Percentiles rank a stretch among this genome's conserved stretches.
phyloP scores from a whole-genome alignment of 2,329 filamentous ascomycete species.

The Fusarium graminum region DNA sequence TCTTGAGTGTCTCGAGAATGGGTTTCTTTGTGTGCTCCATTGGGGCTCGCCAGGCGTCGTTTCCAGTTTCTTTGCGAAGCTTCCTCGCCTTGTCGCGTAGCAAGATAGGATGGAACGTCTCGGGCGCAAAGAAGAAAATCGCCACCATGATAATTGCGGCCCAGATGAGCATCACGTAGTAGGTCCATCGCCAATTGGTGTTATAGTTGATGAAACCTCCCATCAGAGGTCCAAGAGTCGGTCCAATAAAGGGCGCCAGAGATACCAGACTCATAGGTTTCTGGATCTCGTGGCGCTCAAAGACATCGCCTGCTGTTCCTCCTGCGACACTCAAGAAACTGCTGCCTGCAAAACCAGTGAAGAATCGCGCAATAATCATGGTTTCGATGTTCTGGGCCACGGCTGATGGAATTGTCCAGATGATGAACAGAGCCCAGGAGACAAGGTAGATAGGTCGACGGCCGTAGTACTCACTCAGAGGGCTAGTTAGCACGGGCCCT shows the following conservation, averaged over 20 bases:
- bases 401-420: conserved; percentile 83
- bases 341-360: conserved; percentile 76
- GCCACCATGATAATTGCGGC: conserved; percentile 17
- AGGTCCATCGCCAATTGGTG: conserved; percentile 40
- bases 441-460: conserved; percentile 80
- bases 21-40: conserved; percentile 20
- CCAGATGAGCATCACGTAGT: conserved; percentile 43
- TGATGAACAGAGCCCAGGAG: conserved; percentile 77
- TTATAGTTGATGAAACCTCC: conserved; percentile 43
- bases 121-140: conserved; percentile 32
- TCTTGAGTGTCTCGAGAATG: not conserved
- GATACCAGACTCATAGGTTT: conserved; percentile 42
- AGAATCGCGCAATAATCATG: conserved; percentile 79
- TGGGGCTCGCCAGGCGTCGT: conserved; percentile 14
- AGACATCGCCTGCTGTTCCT: conserved; percentile 39
- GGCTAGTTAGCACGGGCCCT: conserved; percentile 70
- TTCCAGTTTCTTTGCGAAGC: conserved; percentile 26
- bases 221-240: conserved; percentile 32
- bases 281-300: conserved; percentile 31
- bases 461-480: conserved; percentile 77
- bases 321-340: conserved; percentile 40
- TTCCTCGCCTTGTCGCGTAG: conserved; percentile 28
- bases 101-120: conserved; percentile 42
- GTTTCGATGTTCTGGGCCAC: conserved; percentile 81
- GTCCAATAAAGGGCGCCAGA: conserved; percentile 38